Base-by-base conservation (phyloP, 202 grass and related monocot species). In the Miscanthus sacchariflorus region DNA sequence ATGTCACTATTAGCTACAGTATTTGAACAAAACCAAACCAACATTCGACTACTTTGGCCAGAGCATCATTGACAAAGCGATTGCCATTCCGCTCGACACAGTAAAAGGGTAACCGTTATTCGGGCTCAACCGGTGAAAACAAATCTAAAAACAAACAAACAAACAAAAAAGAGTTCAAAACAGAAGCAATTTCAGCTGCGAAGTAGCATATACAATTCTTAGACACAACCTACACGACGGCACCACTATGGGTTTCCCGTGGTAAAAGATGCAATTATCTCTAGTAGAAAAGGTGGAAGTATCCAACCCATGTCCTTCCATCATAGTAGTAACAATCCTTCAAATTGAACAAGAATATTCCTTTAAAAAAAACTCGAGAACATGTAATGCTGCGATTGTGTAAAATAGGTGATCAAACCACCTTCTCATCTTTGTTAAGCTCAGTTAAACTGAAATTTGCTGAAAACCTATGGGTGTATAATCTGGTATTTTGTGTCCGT, bases 391-490 rank as follows among this genome's bases (percentile, higher is more conserved):
- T 58, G 35, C 73, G 52, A 56, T 49, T 49, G 49, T 17, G 14
- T 17, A 15, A 17, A 15, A 58, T 13, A 3, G 42, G 24, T 75
- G 24, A 49, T 39, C 5, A 72, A 39, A 38, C 30, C 36, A 72
- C 70, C n/a, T 12, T 33, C 9, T 49, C 27, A 28, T n/a, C 23
- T 69, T 27, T 50, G 27, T 66, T 25, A 14, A 44, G 58, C 19
- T 6, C 33, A 21, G 73, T 23, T 61, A 65, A 59, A 76, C 54
- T 48, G 67, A 9, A 72, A 19, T 11, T 73, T 2, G 2, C 7
- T 3, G 35, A 80, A 79, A 87, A 50, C 4, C 19, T 77, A 69
- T 81, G 28, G 36, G n/a, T 84, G 65, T 84, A 63, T 75, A 63
- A 43, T 69, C 48, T 76, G 39, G n/a, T 70, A 52, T 18, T 52